Conservation (phyloP, 306 rosid species). For the Trifolium subterraneum region DNA sequence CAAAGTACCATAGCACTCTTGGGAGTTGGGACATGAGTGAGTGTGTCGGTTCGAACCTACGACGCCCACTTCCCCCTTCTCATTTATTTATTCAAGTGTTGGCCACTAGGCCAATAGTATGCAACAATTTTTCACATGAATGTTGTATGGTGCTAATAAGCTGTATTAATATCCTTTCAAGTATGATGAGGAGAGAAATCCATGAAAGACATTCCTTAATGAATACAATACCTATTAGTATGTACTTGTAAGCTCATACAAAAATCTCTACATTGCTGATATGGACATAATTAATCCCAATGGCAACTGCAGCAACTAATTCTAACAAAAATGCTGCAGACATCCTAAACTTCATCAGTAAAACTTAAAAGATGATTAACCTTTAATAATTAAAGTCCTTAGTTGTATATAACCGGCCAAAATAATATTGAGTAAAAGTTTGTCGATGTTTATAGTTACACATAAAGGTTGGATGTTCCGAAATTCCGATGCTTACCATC, state of each 20-base stretch:
- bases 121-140: conserved; percentile 10
- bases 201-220: neutral
- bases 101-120: neutral
- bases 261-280: conserved; percentile 21
- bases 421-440: conserved; percentile 24
- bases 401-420: conserved; percentile 8
- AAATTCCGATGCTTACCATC: conserved; percentile 93
- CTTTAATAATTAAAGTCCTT: conserved; percentile 1
- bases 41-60: too few species aligned
- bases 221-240: conserved; percentile 1
- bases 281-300: conserved; percentile 10
- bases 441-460: conserved; percentile 35
- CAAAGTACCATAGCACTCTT: too few species aligned
- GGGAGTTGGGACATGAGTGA: too few species aligned
- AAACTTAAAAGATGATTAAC: neutral
- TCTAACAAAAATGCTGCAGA: conserved; percentile 67
- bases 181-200: neutral
- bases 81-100: too few species aligned
- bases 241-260: conserved; percentile 17
- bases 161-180: neutral
- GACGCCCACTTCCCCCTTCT: too few species aligned
- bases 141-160: neutral
- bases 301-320: conserved; percentile 50
- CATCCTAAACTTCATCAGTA: conserved; percentile 36
- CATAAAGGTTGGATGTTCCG: conserved; percentile 67